phyloP scores from a whole-genome alignment of 2,329 filamentous ascomycete genomes.

The Lecanoromycetidae sp. region DNA sequence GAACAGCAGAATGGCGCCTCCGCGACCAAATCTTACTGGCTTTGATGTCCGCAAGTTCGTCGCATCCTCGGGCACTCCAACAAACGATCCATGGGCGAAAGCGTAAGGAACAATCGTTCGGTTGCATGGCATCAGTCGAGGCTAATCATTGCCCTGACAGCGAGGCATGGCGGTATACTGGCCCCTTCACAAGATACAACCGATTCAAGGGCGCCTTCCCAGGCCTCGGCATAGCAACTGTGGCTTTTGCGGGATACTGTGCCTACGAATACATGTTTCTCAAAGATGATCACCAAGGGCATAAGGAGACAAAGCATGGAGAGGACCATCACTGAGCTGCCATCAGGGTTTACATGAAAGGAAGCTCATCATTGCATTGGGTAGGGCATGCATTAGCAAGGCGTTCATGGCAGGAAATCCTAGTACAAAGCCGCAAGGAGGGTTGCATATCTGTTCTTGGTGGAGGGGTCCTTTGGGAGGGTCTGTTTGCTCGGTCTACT shows the following conservation, averaged over 20 bases:
- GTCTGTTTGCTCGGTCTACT: too few species aligned
- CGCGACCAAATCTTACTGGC: constrained; percentile 68
- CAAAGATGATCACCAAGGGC: constrained; percentile 48
- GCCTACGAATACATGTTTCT: constrained; percentile 81
- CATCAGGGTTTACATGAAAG: background rate
- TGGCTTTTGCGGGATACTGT: constrained; percentile 83
- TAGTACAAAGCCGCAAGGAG: background rate
- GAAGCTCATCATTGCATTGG: background rate
- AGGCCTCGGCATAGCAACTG: constrained; percentile 81
- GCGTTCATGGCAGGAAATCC: background rate
- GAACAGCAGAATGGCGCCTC: constrained; percentile 37
- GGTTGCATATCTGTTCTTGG: background rate
- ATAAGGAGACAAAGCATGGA: constrained; percentile 39
- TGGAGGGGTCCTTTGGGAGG: too few species aligned
- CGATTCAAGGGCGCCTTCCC: constrained; percentile 80
- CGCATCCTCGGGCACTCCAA: constrained; percentile 51
- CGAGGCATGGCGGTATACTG: constrained; percentile 89
- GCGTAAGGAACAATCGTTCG: constrained; percentile 30
- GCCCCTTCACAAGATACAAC: constrained; percentile 77
- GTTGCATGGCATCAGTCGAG: background rate
- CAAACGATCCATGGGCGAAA: constrained; percentile 52
- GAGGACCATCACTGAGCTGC: constrained; percentile 46
- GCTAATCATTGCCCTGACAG: constrained; percentile 37
- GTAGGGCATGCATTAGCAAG: background rate
- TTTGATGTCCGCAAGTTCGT: constrained; percentile 78